Base-by-base conservation (phyloP, 305 asterid genomes). In the Plantago coronopus region DNA sequence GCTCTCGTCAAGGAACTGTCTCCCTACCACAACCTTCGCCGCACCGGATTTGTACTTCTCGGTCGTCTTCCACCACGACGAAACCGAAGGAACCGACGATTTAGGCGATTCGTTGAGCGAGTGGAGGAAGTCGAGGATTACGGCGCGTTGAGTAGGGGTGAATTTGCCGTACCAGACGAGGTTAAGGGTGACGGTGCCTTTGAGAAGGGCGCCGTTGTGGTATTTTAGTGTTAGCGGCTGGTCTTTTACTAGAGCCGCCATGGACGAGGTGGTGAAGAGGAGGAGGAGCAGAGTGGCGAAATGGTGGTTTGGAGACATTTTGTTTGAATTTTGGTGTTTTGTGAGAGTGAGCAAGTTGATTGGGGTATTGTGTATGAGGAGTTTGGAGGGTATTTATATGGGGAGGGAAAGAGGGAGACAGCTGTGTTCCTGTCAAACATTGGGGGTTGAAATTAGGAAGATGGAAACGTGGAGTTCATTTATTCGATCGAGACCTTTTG, bases 11-110 rank as follows among this genome's bases (percentile, higher is more conserved):
- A 86, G 73, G 31, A 78, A 54, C 50, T 88, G 96, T 43, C 74
- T 82, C 0, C 96, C 95, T 2, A 86, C 58, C 19, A 72, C 77
- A 20, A 86, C 62, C 0, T 68, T 57, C 0, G 95, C 53, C 0
- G 85, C 45, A 17, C 80, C 94, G 13, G 85, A 76, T 17, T 84
- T 74, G 78, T 88, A 91, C 59, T 83, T 91, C 71, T 72, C 87
- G 22, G 95, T 88, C 17, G 90, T 91, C 73, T 69, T 84, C 98
- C 98, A 91, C 98, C 98, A 91, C 4, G 89, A 55, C 0, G 96
- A 68, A 58, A 69, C 95, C 63, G 96, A 81, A 15, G 98, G 98
- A 1, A 17, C 1, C 6, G 78, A 55, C 1, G 80, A 0, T 14
- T 50, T 46, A 0, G 69, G 27, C 3, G 90, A 64, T 3, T 27